These are phyloP conservation scores for Trichoderma arundinaceum DNA, from an alignment of 2,329 filamentous ascomycete genomes.

Conservation along the genomic window DNA sequence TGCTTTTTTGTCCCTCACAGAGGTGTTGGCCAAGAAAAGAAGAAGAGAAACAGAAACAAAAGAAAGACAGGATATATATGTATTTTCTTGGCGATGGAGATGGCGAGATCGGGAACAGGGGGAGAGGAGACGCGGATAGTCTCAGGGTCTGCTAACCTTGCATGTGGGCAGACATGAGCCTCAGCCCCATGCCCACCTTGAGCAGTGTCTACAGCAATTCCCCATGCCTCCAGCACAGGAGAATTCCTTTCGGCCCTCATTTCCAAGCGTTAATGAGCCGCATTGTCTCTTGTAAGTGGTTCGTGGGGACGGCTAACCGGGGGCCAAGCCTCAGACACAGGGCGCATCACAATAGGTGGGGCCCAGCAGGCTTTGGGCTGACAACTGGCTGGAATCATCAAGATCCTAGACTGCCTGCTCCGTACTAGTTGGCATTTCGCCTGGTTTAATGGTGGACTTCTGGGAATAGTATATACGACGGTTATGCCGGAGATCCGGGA, in stretches of 20 bases:
- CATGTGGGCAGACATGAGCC: slow-evolving; percentile 1
- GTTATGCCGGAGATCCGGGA: slow-evolving; percentile 8
- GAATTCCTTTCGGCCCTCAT: slow-evolving; percentile 9
- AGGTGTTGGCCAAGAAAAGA: slow-evolving; percentile 20
- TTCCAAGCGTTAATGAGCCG: slow-evolving; percentile 3
- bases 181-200: not conserved
- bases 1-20: slow-evolving; percentile 28
- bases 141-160: slow-evolving; percentile 14
- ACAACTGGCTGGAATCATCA: slow-evolving; percentile 20
- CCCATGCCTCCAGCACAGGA: not conserved
- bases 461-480: not conserved
- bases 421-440: slow-evolving; percentile 4
- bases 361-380: slow-evolving; percentile 8
- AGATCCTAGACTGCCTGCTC: not conserved
- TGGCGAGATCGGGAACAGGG: slow-evolving; percentile 20
- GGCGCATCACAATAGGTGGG: slow-evolving; percentile 31
- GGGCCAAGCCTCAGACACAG: slow-evolving; percentile 31
- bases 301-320: slow-evolving; percentile 5
- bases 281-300: not conserved
- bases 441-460: not conserved
- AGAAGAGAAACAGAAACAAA: slow-evolving; percentile 24
- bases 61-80: slow-evolving; percentile 22
- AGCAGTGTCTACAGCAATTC: not conserved
- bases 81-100: not conserved
- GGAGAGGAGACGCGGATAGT: slow-evolving; percentile 24